Base-by-base conservation (phyloP, 805 yeast genomes). In the Starmerella etchellsii region DNA sequence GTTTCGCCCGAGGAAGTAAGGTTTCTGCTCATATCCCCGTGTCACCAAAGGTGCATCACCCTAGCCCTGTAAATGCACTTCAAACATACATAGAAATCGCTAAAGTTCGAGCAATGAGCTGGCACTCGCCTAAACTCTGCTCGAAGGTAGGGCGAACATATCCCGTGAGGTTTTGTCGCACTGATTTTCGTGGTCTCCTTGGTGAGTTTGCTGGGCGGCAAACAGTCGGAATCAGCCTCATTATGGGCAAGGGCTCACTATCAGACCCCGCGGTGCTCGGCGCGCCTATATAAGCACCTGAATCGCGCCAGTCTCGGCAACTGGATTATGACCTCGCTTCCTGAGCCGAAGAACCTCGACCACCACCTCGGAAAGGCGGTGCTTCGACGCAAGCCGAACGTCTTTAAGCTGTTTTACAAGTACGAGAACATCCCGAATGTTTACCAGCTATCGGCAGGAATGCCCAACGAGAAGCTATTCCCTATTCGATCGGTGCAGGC, bases 331-430 rank as follows among this genome's bases (percentile, higher is more conserved):
- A n/a, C n/a, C n/a, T n/a, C n/a, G n/a, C n/a, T 40, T 4, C 42
- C 42, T 1, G 44, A 35, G 15, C 51, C 54, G 4, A 25, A 38
- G 21, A 42, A 44, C 27, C 38, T 54, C 7, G 48, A 43, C 31
- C 54, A 53, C 44, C 48, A 53, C 38, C 38, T 53, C 19, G 48
- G 53, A 18, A 41, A 40, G 16, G 34, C 46, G 16, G 55, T 53
- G 1, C 31, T 22, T 4, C 49, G 54, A 6, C 49, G 57, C 6
- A 48, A 50, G 35, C 51, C 54, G 13, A 53, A 51, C 33, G 39
- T 44, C 32, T 51, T 43, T 44, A 54, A 53, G 34, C 44, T 53
- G 22, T 53, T 54, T 24, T 54, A 54, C 43, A 45, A 49, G 42
- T 54, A 34, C 41, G 50, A 49, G 22, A 38, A 41, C 10, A 48